Conservation (phyloP, 2,329 filamentous ascomycete genomes). For the Paradendryphiella salina region DNA sequence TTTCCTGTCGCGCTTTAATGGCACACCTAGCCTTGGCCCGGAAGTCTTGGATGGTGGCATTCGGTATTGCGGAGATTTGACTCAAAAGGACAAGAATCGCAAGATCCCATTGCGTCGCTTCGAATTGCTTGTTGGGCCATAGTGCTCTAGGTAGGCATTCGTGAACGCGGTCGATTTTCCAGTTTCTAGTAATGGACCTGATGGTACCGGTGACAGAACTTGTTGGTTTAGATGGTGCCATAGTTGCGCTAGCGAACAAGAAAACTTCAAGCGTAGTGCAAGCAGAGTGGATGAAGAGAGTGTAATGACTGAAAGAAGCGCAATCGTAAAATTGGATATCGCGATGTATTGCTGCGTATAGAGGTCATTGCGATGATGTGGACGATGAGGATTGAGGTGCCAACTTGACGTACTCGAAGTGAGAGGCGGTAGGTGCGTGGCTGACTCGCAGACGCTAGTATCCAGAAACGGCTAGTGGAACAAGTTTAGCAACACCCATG, state of each 20-base stretch:
- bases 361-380: constrained; percentile 8
- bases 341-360: neutral
- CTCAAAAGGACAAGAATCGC: constrained; percentile 8
- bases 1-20: constrained; percentile 3
- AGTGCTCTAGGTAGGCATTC: constrained; percentile 6
- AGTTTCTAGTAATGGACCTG: constrained; percentile 6
- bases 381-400: neutral
- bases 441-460: constrained; percentile 8
- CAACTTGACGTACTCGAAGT: constrained; percentile 4
- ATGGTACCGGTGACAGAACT: neutral
- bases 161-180: constrained; percentile 1
- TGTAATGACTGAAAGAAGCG: neutral
- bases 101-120: constrained; percentile 4
- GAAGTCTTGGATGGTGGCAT: constrained; percentile 9
- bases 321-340: neutral
- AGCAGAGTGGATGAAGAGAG: neutral
- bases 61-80: constrained; percentile 4
- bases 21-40: neutral
- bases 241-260: neutral
- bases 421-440: constrained; percentile 11
- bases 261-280: neutral
- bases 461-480: neutral
- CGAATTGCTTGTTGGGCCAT: constrained; percentile 7
- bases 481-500: neutral
- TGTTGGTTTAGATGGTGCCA: constrained; percentile 7